Percentiles rank a stretch among this genome's conserved stretches.
These are phyloP conservation scores for Exserohilum turcica DNA, from an alignment of 2,329 filamentous ascomycete species.

Conservation along the genomic window DNA sequence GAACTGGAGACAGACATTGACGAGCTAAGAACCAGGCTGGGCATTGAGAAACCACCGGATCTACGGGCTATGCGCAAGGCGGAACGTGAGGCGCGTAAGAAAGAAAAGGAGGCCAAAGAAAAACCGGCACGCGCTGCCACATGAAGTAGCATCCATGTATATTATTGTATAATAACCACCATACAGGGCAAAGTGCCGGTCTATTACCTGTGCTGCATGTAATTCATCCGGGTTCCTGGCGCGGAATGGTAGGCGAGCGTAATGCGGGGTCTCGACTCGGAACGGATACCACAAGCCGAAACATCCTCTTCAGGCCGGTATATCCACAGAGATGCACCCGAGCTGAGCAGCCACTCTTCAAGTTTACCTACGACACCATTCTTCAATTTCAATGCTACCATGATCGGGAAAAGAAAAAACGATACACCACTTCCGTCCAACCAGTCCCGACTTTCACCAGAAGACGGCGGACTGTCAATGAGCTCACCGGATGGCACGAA, in stretches of 20 bases:
- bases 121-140: slow-evolving; percentile 25
- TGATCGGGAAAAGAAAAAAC: slow-evolving; percentile 29
- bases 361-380: neutral
- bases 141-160: slow-evolving; percentile 20
- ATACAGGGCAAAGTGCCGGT: neutral
- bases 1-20: slow-evolving; percentile 82
- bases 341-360: neutral
- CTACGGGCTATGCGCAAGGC: slow-evolving; percentile 75
- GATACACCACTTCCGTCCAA: slow-evolving; percentile 1
- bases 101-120: slow-evolving; percentile 60
- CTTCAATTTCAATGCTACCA: slow-evolving; percentile 2
- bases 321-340: neutral
- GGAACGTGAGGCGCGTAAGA: slow-evolving; percentile 71
- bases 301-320: neutral
- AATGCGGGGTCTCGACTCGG: slow-evolving; percentile 16
- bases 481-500: slow-evolving; percentile 15
- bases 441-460: slow-evolving; percentile 2
- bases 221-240: neutral
- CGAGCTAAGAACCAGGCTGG: slow-evolving; percentile 73
- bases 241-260: neutral
- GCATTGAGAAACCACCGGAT: slow-evolving; percentile 88
- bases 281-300: slow-evolving; percentile 12
- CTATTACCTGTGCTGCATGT: neutral
- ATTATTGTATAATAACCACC: slow-evolving; percentile 11
- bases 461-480: slow-evolving; percentile 9